Base-by-base conservation (phyloP, 345 rosid species). In the Viola odorata region DNA sequence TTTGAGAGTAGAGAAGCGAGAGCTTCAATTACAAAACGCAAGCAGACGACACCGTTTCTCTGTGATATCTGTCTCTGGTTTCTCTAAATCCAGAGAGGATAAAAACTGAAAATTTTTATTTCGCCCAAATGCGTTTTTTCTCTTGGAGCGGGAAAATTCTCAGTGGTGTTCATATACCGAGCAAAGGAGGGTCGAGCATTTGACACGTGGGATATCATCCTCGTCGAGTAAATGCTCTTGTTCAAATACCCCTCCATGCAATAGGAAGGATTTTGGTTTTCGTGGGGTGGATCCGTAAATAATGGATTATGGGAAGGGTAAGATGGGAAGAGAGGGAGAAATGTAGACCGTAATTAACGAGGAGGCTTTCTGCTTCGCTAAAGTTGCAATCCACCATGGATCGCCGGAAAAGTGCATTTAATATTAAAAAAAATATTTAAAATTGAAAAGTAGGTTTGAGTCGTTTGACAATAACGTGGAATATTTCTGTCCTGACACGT, bases 161-260 rank as follows among this genome's bases (percentile, higher is more conserved):
- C 58, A 68, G 75, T 76, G 85, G 82, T 60, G 57, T 59, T 67
- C 69, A 66, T 61, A 62, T 57, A 69, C 39, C 70, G 64, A 76
- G 67, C 56, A 72, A 77, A 73, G 75, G 83, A 61, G 76, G 85
- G 85, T 69, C 50, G 82, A 82, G 55, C 64, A 65, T 2, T 1
- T 55, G 83, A 85, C 92, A 89, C 95, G 96, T 84, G 82, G 83
- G 76, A 12, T 61, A 49, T 75, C 85, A 69, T 82, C 88, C 78
- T 68, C 71, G 54, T 37, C 16, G 41, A 41, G 15, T 13, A 39
- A 23, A 0, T 5, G 44, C 6, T 53, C n/a, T 65, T 41, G 16
- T 42, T 38, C 13, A 32, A 12, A 16, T 60, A 37, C 53, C 66
- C 58, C 69, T 38, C 50, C 64, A 14, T 12, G 73, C 44, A 44